Evolutionary conservation across 1,284 basidiomycete genomes (phyloP), one percentile per base, ranked within the genome.

Genomic region (Amylostereum areolatum): DNA sequence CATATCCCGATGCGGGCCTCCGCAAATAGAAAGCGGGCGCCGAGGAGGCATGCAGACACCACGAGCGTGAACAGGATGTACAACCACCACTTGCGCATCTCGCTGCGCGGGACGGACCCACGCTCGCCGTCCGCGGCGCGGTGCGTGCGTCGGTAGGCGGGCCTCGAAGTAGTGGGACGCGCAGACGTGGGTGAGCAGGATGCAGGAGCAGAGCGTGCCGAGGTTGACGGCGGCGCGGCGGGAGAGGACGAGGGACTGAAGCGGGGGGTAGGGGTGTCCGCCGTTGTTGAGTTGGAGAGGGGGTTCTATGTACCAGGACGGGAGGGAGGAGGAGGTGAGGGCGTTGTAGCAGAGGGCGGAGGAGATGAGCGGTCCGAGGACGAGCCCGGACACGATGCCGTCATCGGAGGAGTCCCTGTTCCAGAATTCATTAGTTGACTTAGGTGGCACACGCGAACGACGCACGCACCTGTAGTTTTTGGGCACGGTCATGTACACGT

Each of bases 401-500:
- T 95, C 92, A 63, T 94, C 92, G 7, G 78, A 68, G 43, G 85
- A 87, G 51, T 89, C 81, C 57, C 90, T 92, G 60, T 34, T n/a
- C n/a, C n/a, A 27, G 47, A 58, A 53, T 49, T 45, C 25, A 37
- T 34, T 45, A 37, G 45, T 55, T 44, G 35, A 49, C 43, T 28
- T 11, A 43, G 28, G 37, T 12, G 29, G 11, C 33, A 31, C 33
- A 44, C n/a, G 37, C 35, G 12, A 43, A 40, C 25, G 40, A 18
- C n/a, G 40, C 31, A 58, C 69, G 30, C 53, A 86, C 88, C 88
- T 74, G 61, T 89, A 92, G 59, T 91, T 89, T 64, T 89, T 89
- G 0, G 86, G 85, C 7, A 90, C 87, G n/a, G 89, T 87, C 89
- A 91, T 91, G 87, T 87, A 91, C 31, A 91, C 74, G 60, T 83